Evolutionary conservation across 2,329 filamentous ascomycete species (phyloP).

Genomic region (Microsporum ferrugineum): DNA sequence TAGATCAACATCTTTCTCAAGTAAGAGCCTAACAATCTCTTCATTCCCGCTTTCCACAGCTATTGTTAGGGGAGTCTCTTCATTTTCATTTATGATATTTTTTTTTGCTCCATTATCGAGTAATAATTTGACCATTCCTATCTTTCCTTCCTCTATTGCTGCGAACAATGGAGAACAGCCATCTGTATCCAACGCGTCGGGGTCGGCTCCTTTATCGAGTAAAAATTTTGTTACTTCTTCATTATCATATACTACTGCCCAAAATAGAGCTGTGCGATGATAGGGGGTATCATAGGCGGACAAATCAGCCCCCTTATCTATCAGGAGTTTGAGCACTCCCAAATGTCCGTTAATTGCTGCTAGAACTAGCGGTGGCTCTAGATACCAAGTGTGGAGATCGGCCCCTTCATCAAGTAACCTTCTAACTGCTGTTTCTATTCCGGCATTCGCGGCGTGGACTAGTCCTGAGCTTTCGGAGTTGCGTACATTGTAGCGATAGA

Average conservation of each 20-base stretch:
- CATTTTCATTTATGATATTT: not conserved
- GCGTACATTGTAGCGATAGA: conserved; percentile 10
- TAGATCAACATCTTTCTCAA: not conserved
- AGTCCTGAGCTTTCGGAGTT: not conserved
- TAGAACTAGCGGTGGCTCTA: not conserved
- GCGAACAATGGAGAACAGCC: not conserved
- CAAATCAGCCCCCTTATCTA: not conserved
- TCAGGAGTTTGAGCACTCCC: not conserved
- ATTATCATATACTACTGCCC: not conserved
- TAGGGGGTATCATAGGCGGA: not conserved
- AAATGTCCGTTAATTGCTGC: not conserved
- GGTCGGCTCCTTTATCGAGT: not conserved
- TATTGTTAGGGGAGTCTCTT: not conserved
- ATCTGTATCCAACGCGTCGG: not conserved
- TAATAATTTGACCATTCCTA: not conserved
- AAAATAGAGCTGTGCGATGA: conserved; percentile 27
- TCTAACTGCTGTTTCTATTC: not conserved
- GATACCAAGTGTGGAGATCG: not conserved
- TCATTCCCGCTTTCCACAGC: not conserved
- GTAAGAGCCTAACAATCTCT: not conserved
- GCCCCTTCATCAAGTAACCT: not conserved
- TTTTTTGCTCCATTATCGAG: not conserved
- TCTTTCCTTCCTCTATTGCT: not conserved
- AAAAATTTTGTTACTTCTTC: not conserved
- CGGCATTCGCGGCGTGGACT: not conserved